Conservation (phyloP, 331 rosid genomes). For the Acacia pycnantha region DNA sequence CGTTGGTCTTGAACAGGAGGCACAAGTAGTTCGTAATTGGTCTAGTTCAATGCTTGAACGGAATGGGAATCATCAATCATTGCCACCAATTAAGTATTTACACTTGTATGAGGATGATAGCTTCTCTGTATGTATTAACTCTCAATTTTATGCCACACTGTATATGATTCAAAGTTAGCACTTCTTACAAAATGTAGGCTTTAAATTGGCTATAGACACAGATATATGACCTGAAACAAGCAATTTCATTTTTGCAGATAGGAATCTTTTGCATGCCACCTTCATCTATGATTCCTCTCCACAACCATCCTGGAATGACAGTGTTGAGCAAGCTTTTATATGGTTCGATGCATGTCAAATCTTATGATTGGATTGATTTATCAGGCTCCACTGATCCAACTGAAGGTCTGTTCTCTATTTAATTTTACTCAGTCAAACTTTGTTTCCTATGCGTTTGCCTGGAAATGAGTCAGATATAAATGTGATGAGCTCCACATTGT, state of each 20-base stretch:
- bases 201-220: neutral
- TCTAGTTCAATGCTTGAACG: slow-evolving; percentile 48
- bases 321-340: slow-evolving; percentile 91
- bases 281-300: slow-evolving; percentile 84
- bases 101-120: slow-evolving; percentile 82
- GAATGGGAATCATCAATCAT: slow-evolving; percentile 57
- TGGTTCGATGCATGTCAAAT: slow-evolving; percentile 71
- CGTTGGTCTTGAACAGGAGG: slow-evolving; percentile 54
- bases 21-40: slow-evolving; percentile 84
- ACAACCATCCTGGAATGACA: slow-evolving; percentile 96
- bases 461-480: neutral
- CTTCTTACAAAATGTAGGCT: slow-evolving; percentile 15
- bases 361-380: slow-evolving; percentile 89
- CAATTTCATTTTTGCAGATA: slow-evolving; percentile 52
- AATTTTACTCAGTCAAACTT: slow-evolving; percentile 6
- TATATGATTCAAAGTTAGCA: neutral
- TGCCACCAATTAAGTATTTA: slow-evolving; percentile 88
- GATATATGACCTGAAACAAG: slow-evolving; percentile 4
- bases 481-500: slow-evolving; percentile 8
- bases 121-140: slow-evolving; percentile 74
- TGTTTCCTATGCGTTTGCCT: neutral
- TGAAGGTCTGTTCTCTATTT: slow-evolving; percentile 54
- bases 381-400: slow-evolving; percentile 48
- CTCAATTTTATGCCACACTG: slow-evolving; percentile 22
- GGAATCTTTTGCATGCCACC: slow-evolving; percentile 99